These are phyloP conservation scores for Pseudopyrenochaeta lycopersici DNA, from an alignment of 2,329 filamentous ascomycete genomes.

Conservation along the genomic window DNA sequence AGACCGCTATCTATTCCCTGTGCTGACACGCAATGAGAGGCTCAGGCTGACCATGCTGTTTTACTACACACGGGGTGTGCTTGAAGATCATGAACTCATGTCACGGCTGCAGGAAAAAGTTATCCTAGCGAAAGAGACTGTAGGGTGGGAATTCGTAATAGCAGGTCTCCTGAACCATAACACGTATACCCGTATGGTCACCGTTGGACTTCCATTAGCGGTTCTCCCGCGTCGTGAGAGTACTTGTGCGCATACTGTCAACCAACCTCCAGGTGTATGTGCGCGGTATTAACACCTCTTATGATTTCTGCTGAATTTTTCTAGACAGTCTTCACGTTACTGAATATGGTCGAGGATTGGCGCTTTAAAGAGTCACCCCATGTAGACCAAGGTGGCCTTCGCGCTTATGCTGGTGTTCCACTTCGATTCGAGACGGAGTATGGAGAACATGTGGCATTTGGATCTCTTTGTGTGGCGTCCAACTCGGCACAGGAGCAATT, in stretches of 20 bases:
- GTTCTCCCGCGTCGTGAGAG: constrained; percentile 57
- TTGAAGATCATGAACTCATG: constrained; percentile 53
- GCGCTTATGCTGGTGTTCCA: constrained; percentile 54
- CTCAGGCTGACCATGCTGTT: constrained; percentile 52
- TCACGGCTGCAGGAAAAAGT: constrained; percentile 55
- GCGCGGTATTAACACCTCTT: neutral
- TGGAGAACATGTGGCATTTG: constrained; percentile 53
- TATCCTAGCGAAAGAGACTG: constrained; percentile 51
- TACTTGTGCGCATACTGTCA: constrained; percentile 57
- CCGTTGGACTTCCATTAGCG: constrained; percentile 53
- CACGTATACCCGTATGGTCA: constrained; percentile 55
- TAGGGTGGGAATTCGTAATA: constrained; percentile 59
- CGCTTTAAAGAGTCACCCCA: constrained; percentile 54
- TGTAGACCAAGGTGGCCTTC: constrained; percentile 52
- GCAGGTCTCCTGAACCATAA: constrained; percentile 56
- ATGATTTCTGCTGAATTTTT: neutral
- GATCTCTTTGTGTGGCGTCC: constrained; percentile 56
- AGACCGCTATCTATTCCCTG: constrained; percentile 47
- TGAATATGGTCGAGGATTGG: constrained; percentile 57
- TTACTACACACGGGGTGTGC: constrained; percentile 55
- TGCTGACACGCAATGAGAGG: constrained; percentile 48
- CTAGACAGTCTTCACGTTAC: constrained; percentile 52
- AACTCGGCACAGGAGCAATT: constrained; percentile 45
- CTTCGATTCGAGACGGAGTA: constrained; percentile 52
- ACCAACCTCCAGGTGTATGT: constrained; percentile 41